Evolutionary conservation across 2,329 filamentous ascomycete genomes (phyloP).

Genomic region (Xenoacremonium recifei): DNA sequence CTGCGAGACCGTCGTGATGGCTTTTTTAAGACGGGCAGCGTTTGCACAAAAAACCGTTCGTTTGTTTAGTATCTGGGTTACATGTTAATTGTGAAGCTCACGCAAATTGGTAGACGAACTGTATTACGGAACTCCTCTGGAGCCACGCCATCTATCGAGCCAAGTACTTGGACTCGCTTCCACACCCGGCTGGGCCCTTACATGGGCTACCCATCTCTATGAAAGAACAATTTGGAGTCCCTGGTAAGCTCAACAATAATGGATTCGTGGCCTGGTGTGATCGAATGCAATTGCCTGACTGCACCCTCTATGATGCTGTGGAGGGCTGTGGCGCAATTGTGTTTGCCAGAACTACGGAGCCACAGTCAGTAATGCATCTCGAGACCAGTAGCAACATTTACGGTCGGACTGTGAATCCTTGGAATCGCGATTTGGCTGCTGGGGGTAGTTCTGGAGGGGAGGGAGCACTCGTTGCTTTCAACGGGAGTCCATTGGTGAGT

Average conservation of each 20-base stretch:
- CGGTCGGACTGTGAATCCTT: background rate
- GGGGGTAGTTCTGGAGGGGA: background rate
- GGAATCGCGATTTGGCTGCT: background rate
- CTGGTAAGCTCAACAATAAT: background rate
- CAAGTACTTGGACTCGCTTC: background rate
- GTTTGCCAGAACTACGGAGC: background rate
- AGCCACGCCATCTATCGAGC: background rate
- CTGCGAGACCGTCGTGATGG: no score
- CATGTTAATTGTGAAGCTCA: background rate
- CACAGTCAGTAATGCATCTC: background rate
- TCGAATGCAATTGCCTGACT: background rate
- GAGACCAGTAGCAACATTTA: background rate
- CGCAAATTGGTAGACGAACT: background rate
- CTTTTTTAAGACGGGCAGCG: background rate
- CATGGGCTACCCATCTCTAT: background rate
- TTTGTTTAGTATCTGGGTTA: background rate
- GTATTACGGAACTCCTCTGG: background rate
- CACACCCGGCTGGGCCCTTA: background rate
- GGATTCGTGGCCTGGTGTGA: background rate
- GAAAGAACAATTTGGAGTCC: background rate
- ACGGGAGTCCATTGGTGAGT: background rate
- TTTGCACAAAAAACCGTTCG: background rate
- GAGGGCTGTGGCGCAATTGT: background rate
- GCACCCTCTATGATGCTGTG: background rate
- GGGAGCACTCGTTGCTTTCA: background rate